These are phyloP conservation scores for Pseudovirgaria hyperparasitica DNA, from an alignment of 2,329 filamentous ascomycete genomes.

Conservation along the genomic window DNA sequence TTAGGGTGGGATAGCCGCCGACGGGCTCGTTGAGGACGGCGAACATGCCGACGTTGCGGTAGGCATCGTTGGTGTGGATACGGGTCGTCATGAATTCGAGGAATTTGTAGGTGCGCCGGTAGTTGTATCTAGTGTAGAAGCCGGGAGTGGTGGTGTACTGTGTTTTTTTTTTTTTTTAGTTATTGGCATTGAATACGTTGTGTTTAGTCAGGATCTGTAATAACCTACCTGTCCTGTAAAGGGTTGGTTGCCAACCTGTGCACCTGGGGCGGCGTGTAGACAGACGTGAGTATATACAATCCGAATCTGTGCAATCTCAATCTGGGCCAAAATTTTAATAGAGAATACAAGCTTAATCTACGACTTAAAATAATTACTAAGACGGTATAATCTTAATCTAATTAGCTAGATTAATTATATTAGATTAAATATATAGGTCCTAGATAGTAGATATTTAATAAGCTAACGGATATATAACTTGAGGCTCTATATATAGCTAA, in stretches of 20 bases:
- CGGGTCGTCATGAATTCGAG: constrained; percentile 42
- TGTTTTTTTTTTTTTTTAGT: neutral
- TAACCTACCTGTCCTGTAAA: constrained; percentile 32
- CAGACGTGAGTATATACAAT: too few relatives aligned
- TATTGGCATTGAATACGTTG: neutral
- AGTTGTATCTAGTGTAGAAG: constrained; percentile 46
- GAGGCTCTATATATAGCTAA: too few relatives aligned
- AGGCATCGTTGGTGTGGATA: constrained; percentile 36
- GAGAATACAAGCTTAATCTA: too few relatives aligned
- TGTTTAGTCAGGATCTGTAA: neutral
- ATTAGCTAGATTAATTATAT: too few relatives aligned
- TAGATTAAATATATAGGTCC: too few relatives aligned
- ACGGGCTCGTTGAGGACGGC: constrained; percentile 47
- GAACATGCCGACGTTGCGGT: constrained; percentile 46
- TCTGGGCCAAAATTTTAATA: too few relatives aligned
- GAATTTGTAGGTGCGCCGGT: constrained; percentile 41
- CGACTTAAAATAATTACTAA: too few relatives aligned
- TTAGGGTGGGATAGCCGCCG: constrained; percentile 17
- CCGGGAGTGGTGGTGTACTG: constrained; percentile 28
- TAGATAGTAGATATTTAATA: too few relatives aligned
- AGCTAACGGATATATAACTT: too few relatives aligned
- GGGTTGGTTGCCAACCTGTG: constrained; percentile 33
- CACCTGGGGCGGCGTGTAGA: constrained; percentile 37
- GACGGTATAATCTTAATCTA: too few relatives aligned
- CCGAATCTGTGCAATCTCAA: too few relatives aligned